A percentile compares a stretch with the other conserved stretches of the same genome.
Conservation (phyloP, 495 filamentous ascomycete genomes). For the Cladorrhinum samala region DNA sequence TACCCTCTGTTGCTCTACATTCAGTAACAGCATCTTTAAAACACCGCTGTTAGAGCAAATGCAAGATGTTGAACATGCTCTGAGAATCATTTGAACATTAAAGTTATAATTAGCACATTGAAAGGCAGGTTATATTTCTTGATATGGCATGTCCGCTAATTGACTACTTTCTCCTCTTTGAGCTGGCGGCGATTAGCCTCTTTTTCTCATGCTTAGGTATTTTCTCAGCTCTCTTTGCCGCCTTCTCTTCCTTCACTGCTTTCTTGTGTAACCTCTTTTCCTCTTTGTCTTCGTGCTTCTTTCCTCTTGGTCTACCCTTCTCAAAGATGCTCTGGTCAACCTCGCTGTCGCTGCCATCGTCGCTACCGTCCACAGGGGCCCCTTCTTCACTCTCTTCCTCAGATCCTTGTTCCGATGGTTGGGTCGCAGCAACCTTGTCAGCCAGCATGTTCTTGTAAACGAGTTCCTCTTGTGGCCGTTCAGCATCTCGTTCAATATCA, state of each 20-base stretch:
- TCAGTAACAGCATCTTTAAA: too few species aligned
- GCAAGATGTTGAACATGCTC: too few species aligned
- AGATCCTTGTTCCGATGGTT: constrained; percentile 30
- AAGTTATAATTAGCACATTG: too few species aligned
- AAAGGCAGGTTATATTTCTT: too few species aligned
- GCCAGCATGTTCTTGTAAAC: constrained; percentile 79
- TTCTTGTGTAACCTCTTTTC: constrained; percentile 82
- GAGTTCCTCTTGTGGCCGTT: constrained; percentile 64
- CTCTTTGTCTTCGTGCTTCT: constrained; percentile 86
- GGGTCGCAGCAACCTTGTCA: constrained; percentile 49
- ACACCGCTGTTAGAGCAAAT: too few species aligned
- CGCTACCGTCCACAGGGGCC: constrained; percentile 43
- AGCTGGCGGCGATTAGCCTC: constrained; percentile 49
- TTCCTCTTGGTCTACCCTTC: constrained; percentile 71
- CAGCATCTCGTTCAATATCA: constrained; percentile 85
- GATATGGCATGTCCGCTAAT: neutral
- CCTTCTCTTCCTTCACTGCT: constrained; percentile 89
- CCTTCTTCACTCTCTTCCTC: constrained; percentile 37
- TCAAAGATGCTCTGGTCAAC: constrained; percentile 49
- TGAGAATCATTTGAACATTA: too few species aligned
- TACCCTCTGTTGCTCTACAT: too few species aligned
- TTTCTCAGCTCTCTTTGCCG: constrained; percentile 84
- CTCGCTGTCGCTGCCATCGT: constrained; percentile 25
- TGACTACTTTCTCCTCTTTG: constrained; percentile 34
- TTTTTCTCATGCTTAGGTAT: constrained; percentile 96